Evolutionary conservation across 2,329 filamentous ascomycete species (phyloP).

Genomic region (Samsoniella hepiali): DNA sequence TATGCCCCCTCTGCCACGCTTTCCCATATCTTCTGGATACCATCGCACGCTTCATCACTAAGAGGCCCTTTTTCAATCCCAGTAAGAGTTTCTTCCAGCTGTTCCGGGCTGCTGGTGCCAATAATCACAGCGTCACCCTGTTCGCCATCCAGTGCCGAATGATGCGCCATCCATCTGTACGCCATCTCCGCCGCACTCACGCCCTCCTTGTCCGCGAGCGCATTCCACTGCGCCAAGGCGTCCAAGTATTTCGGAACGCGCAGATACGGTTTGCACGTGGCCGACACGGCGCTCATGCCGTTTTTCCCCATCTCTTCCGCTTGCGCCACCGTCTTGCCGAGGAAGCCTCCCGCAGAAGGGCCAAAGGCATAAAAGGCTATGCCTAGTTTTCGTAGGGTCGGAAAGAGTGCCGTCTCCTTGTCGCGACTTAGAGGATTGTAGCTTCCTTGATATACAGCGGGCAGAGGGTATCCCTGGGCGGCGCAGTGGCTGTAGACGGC

Average conservation of each 20-base stretch:
- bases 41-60: constrained; percentile 15
- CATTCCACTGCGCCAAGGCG: constrained; percentile 19
- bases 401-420: constrained; percentile 19
- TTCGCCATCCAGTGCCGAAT: constrained; percentile 7
- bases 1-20: background rate
- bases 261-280: constrained; percentile 21
- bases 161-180: constrained; percentile 13
- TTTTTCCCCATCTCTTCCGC: constrained; percentile 13
- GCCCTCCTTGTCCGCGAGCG: constrained; percentile 18
- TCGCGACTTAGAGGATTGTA: constrained; percentile 19
- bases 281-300: constrained; percentile 4
- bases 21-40: constrained; percentile 19
- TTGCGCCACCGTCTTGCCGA: constrained; percentile 21
- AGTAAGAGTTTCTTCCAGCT: constrained; percentile 5
- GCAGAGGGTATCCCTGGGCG: constrained; percentile 16
- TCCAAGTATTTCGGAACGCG: constrained; percentile 14
- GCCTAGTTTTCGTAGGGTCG: constrained; percentile 19
- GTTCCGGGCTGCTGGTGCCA: constrained; percentile 9
- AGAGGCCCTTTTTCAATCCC: constrained; percentile 18
- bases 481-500: constrained; percentile 18
- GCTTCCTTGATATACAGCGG: constrained; percentile 20
- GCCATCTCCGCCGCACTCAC: constrained; percentile 18
- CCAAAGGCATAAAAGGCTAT: constrained; percentile 23
- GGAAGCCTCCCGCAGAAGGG: constrained; percentile 21
- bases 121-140: constrained; percentile 8